Base-by-base conservation (phyloP, 148 eudicot species). In the Mesembryanthemum crystallinum region DNA sequence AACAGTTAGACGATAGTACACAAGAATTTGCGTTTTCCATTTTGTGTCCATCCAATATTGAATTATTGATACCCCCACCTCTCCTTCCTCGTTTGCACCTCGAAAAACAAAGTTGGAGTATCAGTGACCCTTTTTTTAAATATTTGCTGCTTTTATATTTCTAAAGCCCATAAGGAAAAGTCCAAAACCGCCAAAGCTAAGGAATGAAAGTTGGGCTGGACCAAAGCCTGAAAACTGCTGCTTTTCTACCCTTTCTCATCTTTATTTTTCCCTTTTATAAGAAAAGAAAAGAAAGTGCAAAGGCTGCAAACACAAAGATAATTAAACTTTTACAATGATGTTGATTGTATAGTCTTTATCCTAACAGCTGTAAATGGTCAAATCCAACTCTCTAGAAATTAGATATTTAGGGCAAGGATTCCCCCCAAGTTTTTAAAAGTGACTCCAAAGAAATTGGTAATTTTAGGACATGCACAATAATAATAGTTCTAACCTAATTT, bases 191-290 rank as follows among this genome's bases (percentile, higher is more conserved):
- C 47, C 11, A 74, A n/a, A 47, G 62, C 30, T 13, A 74, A 52
- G 64, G n/a, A 66, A 66, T 24, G 54, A 66, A 65, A 39, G 64
- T 55, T 67, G 78, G 78, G 67, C 58, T 76, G 78, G 67, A 67
- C 73, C 73, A 58, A 37, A 58, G 18, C 39, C 39, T 43, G 55
- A 58, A 67, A 67, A 58, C 21, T 60, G 28, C 24, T 51, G 6
- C n/a, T 64, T 74, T 51, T 4, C 1, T 13, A 0, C 5, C 28
- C 21, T 12, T 15, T 25, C 20, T 23, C 0, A 54, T 54, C 57
- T 57, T 4, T 57, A 5, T 43, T 42, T 8, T 71, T 32, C 54
- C 4, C 8, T 14, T 37, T 13, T 25, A 10, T 35, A 35, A 20
- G n/a, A 62, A 21, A 3, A 42, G 20, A n/a, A 11, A 35, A 39